Conservation (phyloP, 169 alveolate species). For the Plasmodium falciparum region DNA sequence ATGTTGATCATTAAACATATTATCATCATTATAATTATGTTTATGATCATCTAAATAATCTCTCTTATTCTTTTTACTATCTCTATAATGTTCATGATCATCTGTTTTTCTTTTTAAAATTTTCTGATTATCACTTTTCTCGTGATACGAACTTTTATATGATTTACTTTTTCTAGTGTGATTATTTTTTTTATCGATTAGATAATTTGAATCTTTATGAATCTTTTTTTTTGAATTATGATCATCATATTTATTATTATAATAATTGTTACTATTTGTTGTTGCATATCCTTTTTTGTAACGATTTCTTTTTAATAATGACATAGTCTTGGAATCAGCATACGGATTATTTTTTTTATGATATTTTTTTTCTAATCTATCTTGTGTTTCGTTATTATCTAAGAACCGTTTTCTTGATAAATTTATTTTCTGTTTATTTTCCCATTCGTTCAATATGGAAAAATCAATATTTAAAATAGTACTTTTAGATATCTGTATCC, state of each 20-base stretch:
- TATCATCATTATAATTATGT: neutral
- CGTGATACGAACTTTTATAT: neutral
- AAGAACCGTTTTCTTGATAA: conserved; percentile 12
- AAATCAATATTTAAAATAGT: conserved; percentile 34
- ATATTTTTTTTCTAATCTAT: conserved; percentile 14
- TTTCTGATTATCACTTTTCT: neutral
- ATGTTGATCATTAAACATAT: neutral
- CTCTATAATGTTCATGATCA: conserved; percentile 11
- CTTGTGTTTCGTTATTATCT: conserved; percentile 25
- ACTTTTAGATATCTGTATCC: conserved; percentile 30
- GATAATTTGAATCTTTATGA: neutral
- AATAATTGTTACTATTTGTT: no score
- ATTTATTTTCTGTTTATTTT: conserved; percentile 30
- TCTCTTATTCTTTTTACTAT: conserved; percentile 20
- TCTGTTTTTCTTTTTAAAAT: neutral
- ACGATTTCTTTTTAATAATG: conserved; percentile 21
- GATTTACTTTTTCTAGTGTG: neutral
- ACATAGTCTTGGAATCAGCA: conserved; percentile 43
- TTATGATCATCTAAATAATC: neutral
- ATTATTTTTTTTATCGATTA: neutral
- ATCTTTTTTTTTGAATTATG: neutral
- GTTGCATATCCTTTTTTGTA: neutral
- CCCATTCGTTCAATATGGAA: conserved; percentile 44
- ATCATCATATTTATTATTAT: neutral
- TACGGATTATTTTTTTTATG: conserved; percentile 16